Evolutionary conservation across 768 basidiomycete genomes (phyloP), one percentile per base, ranked within the genome.

Genomic region (Xerocomellus amylosporus): DNA sequence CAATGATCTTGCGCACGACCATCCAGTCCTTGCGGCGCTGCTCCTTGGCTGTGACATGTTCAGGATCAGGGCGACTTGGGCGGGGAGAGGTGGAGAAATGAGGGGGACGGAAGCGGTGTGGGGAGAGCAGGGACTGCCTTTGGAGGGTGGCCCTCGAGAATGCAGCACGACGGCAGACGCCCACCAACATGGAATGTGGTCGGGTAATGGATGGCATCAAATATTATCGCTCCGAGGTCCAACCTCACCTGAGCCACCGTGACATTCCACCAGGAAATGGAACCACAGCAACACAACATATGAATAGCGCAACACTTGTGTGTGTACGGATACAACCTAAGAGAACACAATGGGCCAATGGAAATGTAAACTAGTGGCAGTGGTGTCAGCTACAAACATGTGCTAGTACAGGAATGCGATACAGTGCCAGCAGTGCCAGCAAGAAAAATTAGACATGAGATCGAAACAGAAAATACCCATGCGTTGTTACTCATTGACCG

Each of bases 11-110:
- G 68, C 85, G 87, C 55, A 96, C 79, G 55, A 98, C 95, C 34
- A 72, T 72, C 93, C 93, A 97, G 70, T 99, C 97, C 46, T 80
- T 86, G 61, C 74, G 75, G 43, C 91, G 77, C 69, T 95, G 84
- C 49, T 82, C 77, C 20, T 62, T 67, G n/a, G 61, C 55, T 4
- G 64, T 28, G 38, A 64, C 46, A 42, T 47, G 52, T 43, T 58
- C 51, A 8, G 54, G 19, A 38, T 60, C 51, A 8, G 54, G 19
- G 20, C 42, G 56, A 55, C 59, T 57, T 30, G 55, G 54, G 24
- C 46, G 60, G 10, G 55, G 30, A 1, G 64, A 64, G 19, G 64
- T 66, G 38, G 66, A 61, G 44, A 67, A 52, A 4, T 46, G 61
- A 2, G 13, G 40, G 24, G 24, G 38, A n/a, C 17, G 57, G 22